These are phyloP conservation scores for Tetraselmis chui DNA, from an alignment of 139 green algal species.

Conservation along the genomic window DNA sequence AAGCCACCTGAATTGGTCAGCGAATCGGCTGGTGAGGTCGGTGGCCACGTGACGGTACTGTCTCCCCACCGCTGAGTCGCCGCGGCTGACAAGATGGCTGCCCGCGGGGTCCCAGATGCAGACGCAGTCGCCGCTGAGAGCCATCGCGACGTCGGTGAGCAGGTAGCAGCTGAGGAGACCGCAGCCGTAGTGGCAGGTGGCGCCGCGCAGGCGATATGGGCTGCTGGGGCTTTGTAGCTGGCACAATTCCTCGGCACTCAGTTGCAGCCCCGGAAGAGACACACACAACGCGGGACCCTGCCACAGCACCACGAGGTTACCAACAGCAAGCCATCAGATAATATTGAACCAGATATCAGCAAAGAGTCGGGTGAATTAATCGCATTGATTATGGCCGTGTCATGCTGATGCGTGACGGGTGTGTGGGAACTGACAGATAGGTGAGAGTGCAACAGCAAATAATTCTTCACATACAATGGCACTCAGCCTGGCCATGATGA, in stretches of 20 bases:
- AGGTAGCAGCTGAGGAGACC: conserved; percentile 35
- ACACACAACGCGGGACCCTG: conserved; percentile 52
- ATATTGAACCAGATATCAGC: no score
- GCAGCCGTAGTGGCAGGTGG: conserved; percentile 23
- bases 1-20: conserved; percentile 37
- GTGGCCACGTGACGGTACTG: conserved; percentile 35
- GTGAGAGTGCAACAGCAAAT: no score
- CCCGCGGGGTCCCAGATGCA: conserved; percentile 62
- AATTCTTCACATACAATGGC: no score
- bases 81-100: conserved; percentile 22
- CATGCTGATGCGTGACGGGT: no score
- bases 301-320: no score
- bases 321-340: no score
- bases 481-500: no score
- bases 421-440: no score
- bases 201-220: conserved; percentile 15
- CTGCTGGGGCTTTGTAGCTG: conserved; percentile 18
- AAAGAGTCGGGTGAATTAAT: no score
- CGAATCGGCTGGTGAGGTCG: conserved; percentile 38
- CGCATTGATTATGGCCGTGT: no score
- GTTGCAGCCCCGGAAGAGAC: conserved; percentile 28
- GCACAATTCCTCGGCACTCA: conserved; percentile 35
- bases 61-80: not conserved
- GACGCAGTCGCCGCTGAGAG: conserved; percentile 33
- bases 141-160: conserved; percentile 37